Evolutionary conservation across 2,329 filamentous ascomycete genomes (phyloP).

Genomic region (Lecanicillium sp.): DNA sequence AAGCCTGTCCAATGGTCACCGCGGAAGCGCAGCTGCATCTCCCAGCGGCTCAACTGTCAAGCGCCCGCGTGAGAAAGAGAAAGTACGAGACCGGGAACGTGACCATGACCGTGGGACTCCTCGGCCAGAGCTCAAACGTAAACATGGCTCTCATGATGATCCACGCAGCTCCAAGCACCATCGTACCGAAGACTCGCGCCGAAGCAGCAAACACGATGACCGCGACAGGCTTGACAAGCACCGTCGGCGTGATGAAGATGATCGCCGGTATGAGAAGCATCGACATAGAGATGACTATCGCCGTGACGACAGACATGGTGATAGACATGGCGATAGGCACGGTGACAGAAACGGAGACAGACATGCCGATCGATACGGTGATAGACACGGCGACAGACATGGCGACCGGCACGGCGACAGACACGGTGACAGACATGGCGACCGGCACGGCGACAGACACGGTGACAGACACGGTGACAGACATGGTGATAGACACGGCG

Average conservation of each 20-base stretch:
- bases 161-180: slow-evolving; percentile 35
- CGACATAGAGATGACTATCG: slow-evolving; percentile 24
- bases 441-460: slow-evolving; percentile 11
- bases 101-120: slow-evolving; percentile 45
- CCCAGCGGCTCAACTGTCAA: slow-evolving; percentile 49
- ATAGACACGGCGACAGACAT: slow-evolving; percentile 14
- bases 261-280: slow-evolving; percentile 14
- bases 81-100: slow-evolving; percentile 19
- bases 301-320: slow-evolving; percentile 13
- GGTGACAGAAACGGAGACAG: slow-evolving; percentile 14
- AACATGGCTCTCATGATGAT: slow-evolving; percentile 45
- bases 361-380: slow-evolving; percentile 7
- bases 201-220: slow-evolving; percentile 27
- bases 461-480: slow-evolving; percentile 7
- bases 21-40: slow-evolving; percentile 61
- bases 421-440: slow-evolving; percentile 6
- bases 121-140: slow-evolving; percentile 51
- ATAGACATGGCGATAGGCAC: slow-evolving; percentile 9
- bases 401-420: slow-evolving; percentile 3
- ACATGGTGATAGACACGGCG: slow-evolving; percentile 15
- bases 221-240: slow-evolving; percentile 26
- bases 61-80: slow-evolving; percentile 37
- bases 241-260: slow-evolving; percentile 16
- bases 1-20: slow-evolving; percentile 48
- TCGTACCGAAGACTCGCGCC: slow-evolving; percentile 31